Percentiles rank a stretch among this genome's conserved stretches.
Evolutionary conservation across 1,284 basidiomycete species (phyloP).

Genomic region (Malassezia furfur): DNA sequence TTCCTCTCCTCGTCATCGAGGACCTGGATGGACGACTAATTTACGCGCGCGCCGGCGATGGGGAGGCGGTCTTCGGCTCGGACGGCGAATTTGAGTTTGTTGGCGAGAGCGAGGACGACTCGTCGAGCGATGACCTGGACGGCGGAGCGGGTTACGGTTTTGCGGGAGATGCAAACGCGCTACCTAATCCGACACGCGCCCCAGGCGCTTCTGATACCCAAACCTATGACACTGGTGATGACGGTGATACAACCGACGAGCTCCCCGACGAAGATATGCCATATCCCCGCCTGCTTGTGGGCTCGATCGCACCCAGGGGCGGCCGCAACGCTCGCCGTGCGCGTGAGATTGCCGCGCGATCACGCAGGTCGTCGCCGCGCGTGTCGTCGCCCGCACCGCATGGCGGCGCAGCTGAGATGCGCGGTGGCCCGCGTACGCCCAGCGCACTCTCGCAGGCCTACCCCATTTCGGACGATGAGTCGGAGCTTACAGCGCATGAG

Average conservation of each 20-base stretch:
- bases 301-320: constrained; percentile 42
- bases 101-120: constrained; percentile 42
- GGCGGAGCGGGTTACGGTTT: background rate
- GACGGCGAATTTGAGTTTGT: constrained; percentile 48
- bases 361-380: constrained; percentile 30
- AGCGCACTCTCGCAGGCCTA: constrained; percentile 1
- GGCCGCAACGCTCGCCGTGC: constrained; percentile 40
- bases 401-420: background rate
- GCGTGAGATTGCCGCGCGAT: constrained; percentile 39
- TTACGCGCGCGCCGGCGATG: constrained; percentile 45
- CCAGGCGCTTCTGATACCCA: constrained; percentile 6
- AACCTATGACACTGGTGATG: constrained; percentile 22
- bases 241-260: constrained; percentile 48
- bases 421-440: background rate
- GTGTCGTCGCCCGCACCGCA: background rate
- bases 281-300: constrained; percentile 42
- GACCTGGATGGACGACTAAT: constrained; percentile 47
- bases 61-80: constrained; percentile 47
- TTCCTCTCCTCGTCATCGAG: constrained; percentile 46
- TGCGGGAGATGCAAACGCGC: background rate
- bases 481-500: background rate
- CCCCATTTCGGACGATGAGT: background rate
- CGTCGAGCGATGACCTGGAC: constrained; percentile 19
- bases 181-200: background rate
- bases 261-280: constrained; percentile 47